Evolutionary conservation across 306 rosid species (phyloP).

Genomic region (Cucurbita ficifolia): DNA sequence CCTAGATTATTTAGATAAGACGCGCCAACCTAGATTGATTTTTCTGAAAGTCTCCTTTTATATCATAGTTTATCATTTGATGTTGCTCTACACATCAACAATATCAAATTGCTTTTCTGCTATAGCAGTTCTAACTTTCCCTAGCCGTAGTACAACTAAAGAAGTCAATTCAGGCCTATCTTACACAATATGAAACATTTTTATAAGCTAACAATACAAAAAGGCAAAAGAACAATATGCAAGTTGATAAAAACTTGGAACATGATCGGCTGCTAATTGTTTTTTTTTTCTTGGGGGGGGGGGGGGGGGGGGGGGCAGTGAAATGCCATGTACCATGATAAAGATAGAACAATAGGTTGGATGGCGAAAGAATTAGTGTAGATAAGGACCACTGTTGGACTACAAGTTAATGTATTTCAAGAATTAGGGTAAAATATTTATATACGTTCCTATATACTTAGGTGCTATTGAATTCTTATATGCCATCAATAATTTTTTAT

Average conservation of each 20-base stretch:
- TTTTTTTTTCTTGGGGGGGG: too few species aligned
- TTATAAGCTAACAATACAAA: not conserved
- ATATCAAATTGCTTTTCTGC: not conserved
- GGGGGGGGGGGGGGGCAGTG: too few species aligned
- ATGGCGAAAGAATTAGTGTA: not conserved
- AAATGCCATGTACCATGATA: too few species aligned
- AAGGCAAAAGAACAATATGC: not conserved
- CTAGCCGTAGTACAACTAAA: not conserved
- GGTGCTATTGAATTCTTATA: not conserved
- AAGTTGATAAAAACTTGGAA: not conserved
- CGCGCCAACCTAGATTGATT: not conserved
- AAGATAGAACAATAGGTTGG: too few species aligned
- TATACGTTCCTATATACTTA: not conserved
- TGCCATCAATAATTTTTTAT: not conserved
- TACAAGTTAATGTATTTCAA: not conserved
- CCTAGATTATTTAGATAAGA: not conserved
- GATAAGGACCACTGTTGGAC: not conserved
- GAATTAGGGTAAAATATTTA: not conserved
- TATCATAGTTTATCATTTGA: not conserved
- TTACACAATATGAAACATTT: not conserved
- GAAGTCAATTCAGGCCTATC: not conserved
- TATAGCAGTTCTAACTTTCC: not conserved
- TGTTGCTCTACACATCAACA: not conserved
- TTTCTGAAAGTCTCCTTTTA: not conserved
- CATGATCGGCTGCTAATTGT: too few species aligned